A percentile compares a stretch with the other conserved stretches of the same genome.
These are phyloP conservation scores for Brassica carinata DNA, from an alignment of 345 rosid species.

Conservation along the genomic window DNA sequence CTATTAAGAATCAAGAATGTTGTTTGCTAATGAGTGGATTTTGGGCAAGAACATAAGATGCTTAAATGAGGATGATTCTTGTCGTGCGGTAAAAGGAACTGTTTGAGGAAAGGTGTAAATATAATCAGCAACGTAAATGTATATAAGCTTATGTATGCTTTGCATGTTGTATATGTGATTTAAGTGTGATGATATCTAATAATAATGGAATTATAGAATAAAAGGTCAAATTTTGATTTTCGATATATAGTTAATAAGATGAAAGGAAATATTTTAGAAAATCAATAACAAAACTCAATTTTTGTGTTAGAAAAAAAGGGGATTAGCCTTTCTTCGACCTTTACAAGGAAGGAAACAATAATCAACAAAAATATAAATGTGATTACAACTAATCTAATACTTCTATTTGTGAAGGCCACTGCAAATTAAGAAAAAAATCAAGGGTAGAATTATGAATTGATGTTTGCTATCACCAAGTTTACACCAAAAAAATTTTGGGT, in stretches of 20 bases:
- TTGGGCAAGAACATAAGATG: conserved; percentile 15
- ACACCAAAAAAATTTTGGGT: background rate
- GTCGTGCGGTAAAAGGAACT: conserved; percentile 1
- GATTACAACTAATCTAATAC: conserved; percentile 12
- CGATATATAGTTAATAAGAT: background rate
- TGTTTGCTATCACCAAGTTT: background rate
- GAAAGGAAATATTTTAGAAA: background rate
- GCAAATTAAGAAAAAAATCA: background rate
- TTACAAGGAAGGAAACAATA: conserved; percentile 31
- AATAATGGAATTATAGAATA: background rate
- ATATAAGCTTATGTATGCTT: background rate
- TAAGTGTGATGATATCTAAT: background rate
- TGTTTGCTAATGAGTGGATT: conserved; percentile 8
- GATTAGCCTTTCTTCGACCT: conserved; percentile 41
- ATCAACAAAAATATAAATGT: conserved; percentile 39
- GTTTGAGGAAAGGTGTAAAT: conserved; percentile 27
- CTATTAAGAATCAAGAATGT: conserved; percentile 4
- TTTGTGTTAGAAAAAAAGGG: conserved; percentile 26
- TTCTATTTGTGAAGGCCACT: background rate
- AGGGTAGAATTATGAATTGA: background rate
- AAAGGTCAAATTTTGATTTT: background rate
- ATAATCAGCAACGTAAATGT: conserved; percentile 24
- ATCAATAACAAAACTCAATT: conserved; percentile 10
- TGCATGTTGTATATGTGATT: conserved; percentile 16
- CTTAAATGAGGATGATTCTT: conserved; percentile 8